phyloP scores from a whole-genome alignment of 148 eudicot genomes.

The Nyssa sinensis region DNA sequence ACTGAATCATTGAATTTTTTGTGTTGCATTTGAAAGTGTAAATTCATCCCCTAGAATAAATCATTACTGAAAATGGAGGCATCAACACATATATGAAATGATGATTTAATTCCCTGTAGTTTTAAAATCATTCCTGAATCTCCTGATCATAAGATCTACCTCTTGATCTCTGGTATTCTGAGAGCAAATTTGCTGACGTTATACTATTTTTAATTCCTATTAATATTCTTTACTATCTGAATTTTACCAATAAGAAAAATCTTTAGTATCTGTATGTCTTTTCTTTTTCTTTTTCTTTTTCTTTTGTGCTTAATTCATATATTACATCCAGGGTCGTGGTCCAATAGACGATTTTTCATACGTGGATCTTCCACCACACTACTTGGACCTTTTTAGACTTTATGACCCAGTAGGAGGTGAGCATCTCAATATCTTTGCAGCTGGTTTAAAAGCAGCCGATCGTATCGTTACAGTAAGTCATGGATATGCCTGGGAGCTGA shows the following conservation, averaged over 20 bases:
- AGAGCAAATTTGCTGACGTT: not conserved
- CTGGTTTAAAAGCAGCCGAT: slow-evolving; percentile 83
- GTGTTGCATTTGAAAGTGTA: not conserved
- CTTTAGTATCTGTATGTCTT: no score
- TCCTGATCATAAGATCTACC: not conserved
- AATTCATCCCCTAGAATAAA: not conserved
- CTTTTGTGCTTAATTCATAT: not conserved
- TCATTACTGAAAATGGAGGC: not conserved
- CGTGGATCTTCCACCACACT: slow-evolving; percentile 86
- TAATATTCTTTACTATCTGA: not conserved
- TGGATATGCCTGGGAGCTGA: slow-evolving; percentile 93
- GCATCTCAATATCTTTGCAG: slow-evolving; percentile 92
- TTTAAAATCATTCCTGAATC: not conserved
- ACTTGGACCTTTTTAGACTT: slow-evolving; percentile 67
- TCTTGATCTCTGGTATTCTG: not conserved
- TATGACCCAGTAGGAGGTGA: slow-evolving; percentile 92
- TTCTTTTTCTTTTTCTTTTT: no score
- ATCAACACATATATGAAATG: not conserved
- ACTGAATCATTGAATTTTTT: not conserved
- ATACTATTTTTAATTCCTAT: not conserved
- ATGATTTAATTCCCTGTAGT: not conserved
- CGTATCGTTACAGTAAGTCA: slow-evolving; percentile 94
- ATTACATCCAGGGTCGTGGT: slow-evolving; percentile 75
- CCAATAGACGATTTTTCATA: slow-evolving; percentile 71
- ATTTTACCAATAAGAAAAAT: no score